Conservation (phyloP, 306 rosid species). For the Lathyrus oleraceus region DNA sequence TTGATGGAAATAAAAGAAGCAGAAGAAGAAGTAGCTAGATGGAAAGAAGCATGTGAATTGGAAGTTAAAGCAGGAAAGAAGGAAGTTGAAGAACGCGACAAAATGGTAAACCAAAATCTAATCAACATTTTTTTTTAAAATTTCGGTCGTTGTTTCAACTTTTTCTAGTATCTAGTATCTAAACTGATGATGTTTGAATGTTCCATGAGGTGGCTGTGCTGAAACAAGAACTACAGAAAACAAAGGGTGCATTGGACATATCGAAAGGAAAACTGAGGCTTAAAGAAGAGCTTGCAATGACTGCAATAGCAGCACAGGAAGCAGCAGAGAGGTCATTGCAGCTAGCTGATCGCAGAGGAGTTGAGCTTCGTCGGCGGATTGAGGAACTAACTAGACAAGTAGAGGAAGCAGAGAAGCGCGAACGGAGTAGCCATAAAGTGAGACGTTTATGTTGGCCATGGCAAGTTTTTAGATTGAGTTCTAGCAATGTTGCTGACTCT, state of each 20-base stretch:
- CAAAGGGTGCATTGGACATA: slow-evolving; percentile 60
- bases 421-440: slow-evolving; percentile 43
- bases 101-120: slow-evolving; percentile 58
- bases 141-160: no score
- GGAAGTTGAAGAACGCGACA: slow-evolving; percentile 69
- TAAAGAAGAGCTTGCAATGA: slow-evolving; percentile 71
- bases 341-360: slow-evolving; percentile 66
- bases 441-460: slow-evolving; percentile 90
- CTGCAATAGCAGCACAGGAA: slow-evolving; percentile 82
- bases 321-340: slow-evolving; percentile 82
- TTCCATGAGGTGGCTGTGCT: slow-evolving; percentile 59
- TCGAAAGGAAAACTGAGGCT: slow-evolving; percentile 65
- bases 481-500: slow-evolving; percentile 36
- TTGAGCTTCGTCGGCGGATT: slow-evolving; percentile 52
- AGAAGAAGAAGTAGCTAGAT: slow-evolving; percentile 72
- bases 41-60: slow-evolving; percentile 88
- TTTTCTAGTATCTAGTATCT: neutral
- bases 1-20: slow-evolving; percentile 55
- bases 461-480: slow-evolving; percentile 48
- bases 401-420: slow-evolving; percentile 71
- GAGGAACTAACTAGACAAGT: slow-evolving; percentile 63
- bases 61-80: slow-evolving; percentile 79
- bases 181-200: neutral
- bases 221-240: slow-evolving; percentile 78
- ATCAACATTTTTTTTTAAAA: no score